A percentile compares a stretch with the other conserved stretches of the same genome.
These are phyloP conservation scores for Apiospora saccharicola DNA, from an alignment of 2,329 filamentous ascomycete species.

Conservation along the genomic window DNA sequence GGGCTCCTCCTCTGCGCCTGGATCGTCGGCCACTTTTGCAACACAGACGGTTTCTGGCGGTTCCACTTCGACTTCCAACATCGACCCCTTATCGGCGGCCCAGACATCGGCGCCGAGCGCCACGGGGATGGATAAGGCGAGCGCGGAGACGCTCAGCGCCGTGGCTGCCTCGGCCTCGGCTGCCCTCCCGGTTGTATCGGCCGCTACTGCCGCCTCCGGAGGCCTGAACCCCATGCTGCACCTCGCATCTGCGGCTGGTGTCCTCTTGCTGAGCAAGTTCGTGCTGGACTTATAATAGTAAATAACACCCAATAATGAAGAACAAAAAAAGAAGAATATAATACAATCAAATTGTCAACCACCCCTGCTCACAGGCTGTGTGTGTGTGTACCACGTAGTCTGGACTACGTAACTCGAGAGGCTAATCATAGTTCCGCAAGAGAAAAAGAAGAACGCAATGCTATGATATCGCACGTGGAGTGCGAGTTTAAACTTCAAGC, in stretches of 20 bases:
- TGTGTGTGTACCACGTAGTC: background rate
- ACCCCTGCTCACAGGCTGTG: background rate
- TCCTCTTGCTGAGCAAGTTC: slow-evolving; percentile 8
- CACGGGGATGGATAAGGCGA: slow-evolving; percentile 20
- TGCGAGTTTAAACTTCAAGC: background rate
- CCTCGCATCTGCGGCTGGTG: slow-evolving; percentile 10
- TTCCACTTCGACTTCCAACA: background rate
- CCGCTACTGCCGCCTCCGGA: background rate
- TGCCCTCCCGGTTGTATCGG: background rate
- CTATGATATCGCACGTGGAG: background rate
- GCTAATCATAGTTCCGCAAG: background rate
- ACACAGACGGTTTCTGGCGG: background rate
- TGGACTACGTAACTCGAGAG: background rate
- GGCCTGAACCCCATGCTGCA: background rate
- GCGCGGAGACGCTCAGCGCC: slow-evolving; percentile 19
- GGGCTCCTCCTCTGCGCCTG: background rate
- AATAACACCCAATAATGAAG: slow-evolving; percentile 10
- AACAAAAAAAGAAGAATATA: background rate
- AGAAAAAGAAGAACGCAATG: background rate
- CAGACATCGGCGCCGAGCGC: slow-evolving; percentile 11
- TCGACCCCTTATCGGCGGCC: slow-evolving; percentile 8
- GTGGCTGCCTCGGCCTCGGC: slow-evolving; percentile 14
- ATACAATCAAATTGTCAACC: background rate
- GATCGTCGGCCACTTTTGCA: background rate
- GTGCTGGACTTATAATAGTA: slow-evolving; percentile 1